phyloP scores from a whole-genome alignment of 202 grass and related monocot genomes.

The Panicum virgatum region DNA sequence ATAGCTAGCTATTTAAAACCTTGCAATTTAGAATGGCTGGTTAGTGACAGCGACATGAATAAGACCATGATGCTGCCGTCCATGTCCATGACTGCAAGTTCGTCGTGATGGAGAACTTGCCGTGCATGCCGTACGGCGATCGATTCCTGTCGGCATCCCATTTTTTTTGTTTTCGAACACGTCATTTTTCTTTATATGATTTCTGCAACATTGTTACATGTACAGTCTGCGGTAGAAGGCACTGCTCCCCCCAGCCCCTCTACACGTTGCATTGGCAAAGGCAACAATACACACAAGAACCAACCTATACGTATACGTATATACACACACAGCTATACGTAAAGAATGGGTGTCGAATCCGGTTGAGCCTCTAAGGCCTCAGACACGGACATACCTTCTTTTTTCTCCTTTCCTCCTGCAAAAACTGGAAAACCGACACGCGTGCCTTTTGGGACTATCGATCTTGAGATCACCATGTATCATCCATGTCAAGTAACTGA shows the following conservation, averaged over 20 bases:
- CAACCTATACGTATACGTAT: constrained; percentile 36
- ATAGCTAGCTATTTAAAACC: too few relatives aligned
- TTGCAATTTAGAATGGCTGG: neutral
- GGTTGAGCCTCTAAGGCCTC: constrained; percentile 34
- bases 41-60: neutral
- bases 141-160: too few relatives aligned
- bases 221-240: constrained; percentile 31
- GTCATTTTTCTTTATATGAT: neutral
- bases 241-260: constrained; percentile 35
- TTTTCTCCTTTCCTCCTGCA: neutral
- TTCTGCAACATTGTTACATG: constrained; percentile 40
- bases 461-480: constrained; percentile 3
- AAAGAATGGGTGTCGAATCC: constrained; percentile 37
- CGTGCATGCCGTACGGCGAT: neutral
- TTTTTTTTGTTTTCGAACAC: neutral
- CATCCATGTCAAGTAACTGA: neutral
- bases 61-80: neutral
- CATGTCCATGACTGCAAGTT: neutral
- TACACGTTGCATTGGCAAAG: constrained; percentile 29
- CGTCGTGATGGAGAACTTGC: neutral
- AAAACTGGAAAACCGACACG: constrained; percentile 8
- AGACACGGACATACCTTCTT: neutral
- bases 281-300: neutral
- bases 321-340: constrained; percentile 37
- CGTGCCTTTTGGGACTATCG: neutral